Evolutionary conservation across 495 filamentous ascomycete genomes (phyloP), one percentile per base, ranked within the genome.

Genomic region (Aspergillus biplanus): DNA sequence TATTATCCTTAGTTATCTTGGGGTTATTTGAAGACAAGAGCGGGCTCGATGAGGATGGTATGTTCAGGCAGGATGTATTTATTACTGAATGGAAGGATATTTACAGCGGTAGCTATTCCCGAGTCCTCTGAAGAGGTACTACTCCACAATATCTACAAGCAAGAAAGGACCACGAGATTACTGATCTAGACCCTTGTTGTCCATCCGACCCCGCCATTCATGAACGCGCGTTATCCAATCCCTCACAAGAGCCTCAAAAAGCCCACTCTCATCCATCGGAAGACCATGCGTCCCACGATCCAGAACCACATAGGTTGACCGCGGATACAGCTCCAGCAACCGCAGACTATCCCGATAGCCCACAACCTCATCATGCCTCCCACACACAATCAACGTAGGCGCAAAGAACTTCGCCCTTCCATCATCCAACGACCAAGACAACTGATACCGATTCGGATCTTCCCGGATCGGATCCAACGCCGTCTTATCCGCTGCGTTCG

Each of bases 291-390:
- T 74, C 44, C 68, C 65, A 31, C 71, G 71, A 65, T 74, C 71
- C 54, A 74, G 58, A 63, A 74, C 66, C 56, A 65, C 64, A 64
- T 63, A 74, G 0, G 68, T 74, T 27, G 71, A 72, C 58, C 70
- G 64, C 21, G 71, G 71, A 67, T 74, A 74, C 37, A 72, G 66
- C 59, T 69, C 71, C 62, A 72, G 59, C 66, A 74, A 63, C 46
- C 70, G 71, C 46, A 72, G 62, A 52, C 71, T 74, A 46, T 74
- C 71, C 58, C 71, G 70, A 64, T 72, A 74, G 33, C 71, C 68
- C 55, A 74, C 71, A 16, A 39, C 66, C 61, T 65, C 59, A 39
- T 74, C 71, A 42, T 74, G 71, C 21, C 71, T 56, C 33, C 71
- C 71, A 65, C 70, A 72, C 35, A 72, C 42, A 57, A 74, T 59